These are phyloP conservation scores for Panaeolus cyanescens DNA, from an alignment of 768 basidiomycete species.

Conservation along the genomic window DNA sequence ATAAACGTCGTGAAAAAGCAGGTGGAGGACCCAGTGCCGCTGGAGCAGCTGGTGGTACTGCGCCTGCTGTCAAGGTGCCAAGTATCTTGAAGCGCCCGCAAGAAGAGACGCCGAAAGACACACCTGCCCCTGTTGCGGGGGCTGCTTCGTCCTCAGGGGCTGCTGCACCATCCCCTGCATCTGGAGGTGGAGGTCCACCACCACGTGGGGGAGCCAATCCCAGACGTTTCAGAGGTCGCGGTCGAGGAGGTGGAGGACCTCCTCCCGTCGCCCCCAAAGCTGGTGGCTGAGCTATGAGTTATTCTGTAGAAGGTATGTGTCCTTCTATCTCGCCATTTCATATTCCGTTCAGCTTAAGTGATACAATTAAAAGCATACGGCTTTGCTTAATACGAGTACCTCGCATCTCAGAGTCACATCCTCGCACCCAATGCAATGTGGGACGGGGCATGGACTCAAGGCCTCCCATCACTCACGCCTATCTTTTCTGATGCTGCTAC, in stretches of 20 bases:
- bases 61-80: slow-evolving; percentile 8
- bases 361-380: background rate
- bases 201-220: slow-evolving; percentile 5
- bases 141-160: background rate
- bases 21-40: slow-evolving; percentile 15
- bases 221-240: slow-evolving; percentile 9
- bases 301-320: background rate
- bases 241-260: slow-evolving; percentile 12
- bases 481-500: background rate
- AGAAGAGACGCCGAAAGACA: background rate
- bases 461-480: background rate
- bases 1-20: slow-evolving; percentile 14
- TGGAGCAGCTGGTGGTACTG: background rate
- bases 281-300: background rate
- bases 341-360: too few relatives aligned
- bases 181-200: slow-evolving; percentile 5
- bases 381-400: background rate
- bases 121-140: background rate
- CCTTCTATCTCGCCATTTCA: background rate
- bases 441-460: background rate
- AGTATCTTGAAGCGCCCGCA: slow-evolving; percentile 12
- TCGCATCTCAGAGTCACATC: background rate
- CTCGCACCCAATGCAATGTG: background rate
- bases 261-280: background rate
- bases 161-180: background rate